These are phyloP conservation scores for Halenospora varia DNA, from an alignment of 495 filamentous ascomycete genomes.

Conservation along the genomic window DNA sequence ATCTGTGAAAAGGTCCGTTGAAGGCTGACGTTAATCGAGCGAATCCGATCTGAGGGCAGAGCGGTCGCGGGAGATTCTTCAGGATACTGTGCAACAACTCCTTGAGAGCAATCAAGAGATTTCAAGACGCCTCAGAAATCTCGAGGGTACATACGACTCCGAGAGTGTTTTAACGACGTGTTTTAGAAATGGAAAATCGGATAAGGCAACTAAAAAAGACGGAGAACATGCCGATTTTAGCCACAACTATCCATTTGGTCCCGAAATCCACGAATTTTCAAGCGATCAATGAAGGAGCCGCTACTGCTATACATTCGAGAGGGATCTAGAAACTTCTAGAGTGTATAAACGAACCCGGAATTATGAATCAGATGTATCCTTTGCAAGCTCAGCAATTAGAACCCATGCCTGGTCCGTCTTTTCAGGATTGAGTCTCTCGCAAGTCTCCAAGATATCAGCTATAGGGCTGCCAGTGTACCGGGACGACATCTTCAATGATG, in stretches of 20 bases:
- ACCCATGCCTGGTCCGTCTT: constrained; percentile 9
- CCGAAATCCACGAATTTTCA: no score
- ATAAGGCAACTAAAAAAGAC: not conserved
- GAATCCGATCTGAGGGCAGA: not conserved
- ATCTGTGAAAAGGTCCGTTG: not conserved
- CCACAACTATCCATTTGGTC: no score
- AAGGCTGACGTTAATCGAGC: not conserved
- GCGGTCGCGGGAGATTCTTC: not conserved
- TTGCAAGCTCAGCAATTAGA: constrained; percentile 1
- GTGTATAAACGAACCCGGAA: constrained; percentile 2
- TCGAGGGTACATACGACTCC: not conserved
- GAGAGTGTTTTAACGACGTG: not conserved
- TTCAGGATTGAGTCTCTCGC: constrained; percentile 7
- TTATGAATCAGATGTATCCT: not conserved
- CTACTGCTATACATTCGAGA: not conserved
- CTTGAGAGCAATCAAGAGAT: constrained; percentile 2
- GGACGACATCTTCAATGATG: constrained; percentile 37
- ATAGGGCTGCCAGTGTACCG: not conserved
- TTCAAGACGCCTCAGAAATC: not conserved
- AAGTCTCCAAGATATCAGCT: constrained; percentile 1
- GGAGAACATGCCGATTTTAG: no score
- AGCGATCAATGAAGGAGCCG: no score
- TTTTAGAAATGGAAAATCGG: not conserved
- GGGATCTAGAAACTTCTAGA: constrained; percentile 2
- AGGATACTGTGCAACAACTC: not conserved